Base-by-base conservation (phyloP, 371 early-diverging fungal species). In the Chytridiales sp. region DNA sequence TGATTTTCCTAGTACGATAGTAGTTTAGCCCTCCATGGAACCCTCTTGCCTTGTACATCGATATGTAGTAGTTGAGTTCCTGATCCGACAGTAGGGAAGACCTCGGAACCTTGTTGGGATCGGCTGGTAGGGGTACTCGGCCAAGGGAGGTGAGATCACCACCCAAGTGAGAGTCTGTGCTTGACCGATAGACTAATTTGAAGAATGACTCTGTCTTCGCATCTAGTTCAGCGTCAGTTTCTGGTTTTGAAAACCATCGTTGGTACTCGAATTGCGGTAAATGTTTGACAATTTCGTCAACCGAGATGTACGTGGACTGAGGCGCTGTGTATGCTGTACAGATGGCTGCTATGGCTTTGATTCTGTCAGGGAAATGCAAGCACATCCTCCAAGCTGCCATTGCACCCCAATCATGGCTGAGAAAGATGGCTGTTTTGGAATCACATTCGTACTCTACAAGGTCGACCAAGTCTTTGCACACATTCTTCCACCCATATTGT, bases 391-490 rank as follows among this genome's bases (percentile, higher is more conserved):
- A 90, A 31, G 73, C 86, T 13, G 80, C 48, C 30, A 72, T 52
- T 61, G 87, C 90, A 52, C 90, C 90, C 84, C 88, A 89, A 67
- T 89, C 90, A 63, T 89, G 90, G 27, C 87, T 88, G 36, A 86
- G 59, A 21, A 85, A 78, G 1, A 83, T 81, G 15, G 84, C 83
- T n/a, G 75, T 80, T 30, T 79, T 77, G 19, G 85, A 51, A 8
- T 41, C 38, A 29, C 58, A 68, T 27, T 80, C 48, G 36, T 79
- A 73, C 55, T 88, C 86, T 47, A 89, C 70, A 24, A 91, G 68
- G 17, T 66, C 79, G 27, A 51, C 77, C 22, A 89, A 43, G 51
- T 89, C 86, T 9, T 64, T 64, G 32, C 76, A 80, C 9, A 85
- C 55, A 39, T 66, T 77, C 54, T 80, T 83, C 27, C 75, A 61